Percentiles rank a stretch among this genome's conserved stretches.
These are phyloP conservation scores for Cotoneaster glaucophyllus DNA, from an alignment of 306 rosid genomes.

Conservation along the genomic window DNA sequence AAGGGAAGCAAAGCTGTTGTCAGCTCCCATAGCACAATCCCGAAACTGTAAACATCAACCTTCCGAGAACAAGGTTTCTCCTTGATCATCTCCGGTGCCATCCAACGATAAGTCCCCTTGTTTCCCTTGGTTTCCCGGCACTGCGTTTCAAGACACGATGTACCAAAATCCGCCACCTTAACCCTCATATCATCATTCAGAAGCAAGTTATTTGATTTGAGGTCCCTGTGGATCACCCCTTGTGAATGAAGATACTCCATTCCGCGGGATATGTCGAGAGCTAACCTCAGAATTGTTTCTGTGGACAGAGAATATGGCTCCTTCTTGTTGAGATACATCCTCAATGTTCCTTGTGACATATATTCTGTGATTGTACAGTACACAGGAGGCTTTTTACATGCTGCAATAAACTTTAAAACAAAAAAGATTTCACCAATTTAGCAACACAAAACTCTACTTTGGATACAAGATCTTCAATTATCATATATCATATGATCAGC, in stretches of 20 bases:
- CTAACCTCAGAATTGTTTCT: conserved; percentile 84
- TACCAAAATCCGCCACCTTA: conserved; percentile 94
- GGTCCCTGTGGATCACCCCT: conserved; percentile 94
- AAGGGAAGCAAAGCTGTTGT: conserved; percentile 89
- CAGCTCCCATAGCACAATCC: conserved; percentile 97
- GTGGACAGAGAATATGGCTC: conserved; percentile 92
- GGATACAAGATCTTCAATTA: not conserved
- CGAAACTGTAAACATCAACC: conserved; percentile 93
- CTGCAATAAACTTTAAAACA: conserved; percentile 76
- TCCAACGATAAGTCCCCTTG: conserved; percentile 98
- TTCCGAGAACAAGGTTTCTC: conserved; percentile 80
- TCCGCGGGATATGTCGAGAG: conserved; percentile 93
- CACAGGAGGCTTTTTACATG: conserved; percentile 93
- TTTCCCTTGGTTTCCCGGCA: conserved; percentile 89
- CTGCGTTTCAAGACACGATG: conserved; percentile 89
- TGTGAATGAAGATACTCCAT: conserved; percentile 98
- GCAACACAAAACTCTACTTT: not conserved
- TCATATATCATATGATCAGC: not conserved
- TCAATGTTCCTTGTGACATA: conserved; percentile 98
- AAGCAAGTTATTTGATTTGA: conserved; percentile 86
- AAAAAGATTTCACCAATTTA: not conserved
- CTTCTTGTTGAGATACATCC: conserved; percentile 97
- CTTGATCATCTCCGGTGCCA: conserved; percentile 98
- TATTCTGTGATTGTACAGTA: conserved; percentile 94
- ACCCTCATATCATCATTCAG: conserved; percentile 98